phyloP scores from a whole-genome alignment of 257 asterid species.

The Agastache rugosa region DNA sequence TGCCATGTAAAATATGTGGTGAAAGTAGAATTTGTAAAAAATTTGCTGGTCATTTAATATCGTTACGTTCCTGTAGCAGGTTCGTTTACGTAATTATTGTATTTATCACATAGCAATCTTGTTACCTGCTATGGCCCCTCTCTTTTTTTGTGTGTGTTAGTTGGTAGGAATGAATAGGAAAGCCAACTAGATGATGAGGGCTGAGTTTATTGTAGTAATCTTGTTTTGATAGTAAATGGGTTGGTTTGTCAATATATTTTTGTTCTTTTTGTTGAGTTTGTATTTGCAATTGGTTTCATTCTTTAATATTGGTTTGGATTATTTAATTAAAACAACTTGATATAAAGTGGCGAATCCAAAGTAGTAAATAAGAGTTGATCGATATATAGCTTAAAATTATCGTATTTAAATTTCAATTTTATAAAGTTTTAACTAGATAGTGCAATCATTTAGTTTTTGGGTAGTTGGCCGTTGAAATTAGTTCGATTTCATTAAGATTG shows the following conservation, averaged over 20 bases:
- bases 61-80: too few species aligned
- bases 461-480: background rate
- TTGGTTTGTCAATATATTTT: conserved; percentile 21
- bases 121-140: conserved; percentile 8
- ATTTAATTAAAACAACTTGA: conserved; percentile 1
- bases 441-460: background rate
- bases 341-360: background rate
- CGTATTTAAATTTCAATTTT: background rate
- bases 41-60: background rate
- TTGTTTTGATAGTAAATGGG: conserved; percentile 29
- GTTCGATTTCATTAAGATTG: conserved; percentile 11
- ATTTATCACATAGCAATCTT: background rate
- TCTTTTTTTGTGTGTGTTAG: background rate
- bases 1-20: conserved; percentile 35
- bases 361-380: background rate
- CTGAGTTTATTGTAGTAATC: conserved; percentile 14
- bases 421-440: background rate
- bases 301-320: conserved; percentile 13
- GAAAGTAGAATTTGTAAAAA: conserved; percentile 29
- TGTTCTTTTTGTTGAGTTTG: background rate
- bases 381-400: background rate
- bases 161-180: conserved; percentile 12
- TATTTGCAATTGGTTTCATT: conserved; percentile 9
- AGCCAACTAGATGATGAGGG: conserved; percentile 27
- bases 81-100: background rate